Evolutionary conservation across 2,329 filamentous ascomycete genomes (phyloP).

Genomic region (Hypoxylon sp.): DNA sequence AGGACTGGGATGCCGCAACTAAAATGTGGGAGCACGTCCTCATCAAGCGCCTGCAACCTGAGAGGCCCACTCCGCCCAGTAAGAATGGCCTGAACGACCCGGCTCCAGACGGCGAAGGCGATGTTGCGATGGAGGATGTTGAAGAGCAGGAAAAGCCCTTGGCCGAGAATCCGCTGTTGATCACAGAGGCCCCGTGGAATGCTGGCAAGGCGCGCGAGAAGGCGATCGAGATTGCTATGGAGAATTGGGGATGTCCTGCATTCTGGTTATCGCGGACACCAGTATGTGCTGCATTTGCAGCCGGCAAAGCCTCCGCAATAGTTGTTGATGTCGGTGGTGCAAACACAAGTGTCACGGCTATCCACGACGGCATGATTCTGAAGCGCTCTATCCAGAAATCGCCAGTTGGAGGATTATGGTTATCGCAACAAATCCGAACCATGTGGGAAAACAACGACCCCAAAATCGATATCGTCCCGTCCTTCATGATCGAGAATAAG

Average conservation of each 20-base stretch:
- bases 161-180: slow-evolving; percentile 88
- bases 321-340: slow-evolving; percentile 93
- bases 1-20: slow-evolving; percentile 94
- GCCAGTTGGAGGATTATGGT: slow-evolving; percentile 87
- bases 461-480: slow-evolving; percentile 82
- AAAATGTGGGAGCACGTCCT: slow-evolving; percentile 95
- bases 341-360: slow-evolving; percentile 88
- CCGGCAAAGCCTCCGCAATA: slow-evolving; percentile 92
- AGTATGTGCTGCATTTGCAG: slow-evolving; percentile 90
- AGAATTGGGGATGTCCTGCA: slow-evolving; percentile 94
- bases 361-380: slow-evolving; percentile 94
- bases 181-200: slow-evolving; percentile 97
- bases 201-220: slow-evolving; percentile 89
- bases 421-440: slow-evolving; percentile 88
- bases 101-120: slow-evolving; percentile 73
- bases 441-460: slow-evolving; percentile 81
- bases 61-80: slow-evolving; percentile 76
- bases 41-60: slow-evolving; percentile 86
- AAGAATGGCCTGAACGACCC: slow-evolving; percentile 86
- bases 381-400: slow-evolving; percentile 92
- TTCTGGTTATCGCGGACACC: slow-evolving; percentile 94
- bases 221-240: slow-evolving; percentile 96
- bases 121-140: slow-evolving; percentile 70
- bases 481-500: slow-evolving; percentile 91
- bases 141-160: slow-evolving; percentile 83